Base-by-base conservation (phyloP, 2,329 filamentous ascomycete species). In the Fusarium falciforme region DNA sequence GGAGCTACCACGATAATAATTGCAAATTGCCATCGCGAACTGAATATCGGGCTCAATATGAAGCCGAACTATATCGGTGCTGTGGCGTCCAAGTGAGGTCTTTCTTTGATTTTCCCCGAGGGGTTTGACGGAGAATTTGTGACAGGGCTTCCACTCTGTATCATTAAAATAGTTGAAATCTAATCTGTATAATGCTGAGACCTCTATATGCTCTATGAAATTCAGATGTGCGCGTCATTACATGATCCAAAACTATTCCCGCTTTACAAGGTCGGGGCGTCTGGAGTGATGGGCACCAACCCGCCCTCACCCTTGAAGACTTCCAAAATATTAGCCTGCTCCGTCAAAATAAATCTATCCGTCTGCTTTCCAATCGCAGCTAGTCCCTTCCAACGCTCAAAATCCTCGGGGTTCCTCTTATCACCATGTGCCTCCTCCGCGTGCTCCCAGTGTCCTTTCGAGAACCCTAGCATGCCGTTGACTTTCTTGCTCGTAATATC, bases 361-460 rank as follows among this genome's bases (percentile, higher is more conserved):
- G 82, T 82, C 77, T 89, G 88, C 1, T 74, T 83, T 7, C 88
- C 89, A 4, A 89, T 77, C 49, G 82, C 84, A 0, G 87, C 86
- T 59, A 89, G 75, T 0, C 77, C 80, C 61, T 85, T 84, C 89
- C 88, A 90, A 17, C 88, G 79, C 64, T 85, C 83, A 12, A 90
- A 81, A 73, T 89, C 87, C 12, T 84, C 78, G 2, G 79, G 73
- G 22, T 89, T 87, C 12, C 88, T 81, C 81, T 91, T 90, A 67
- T 90, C 87, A 2, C 89, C 89, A 67, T 89, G 85, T 0, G 89
- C 89, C 2, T 84, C 83, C 49, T 84, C 76, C 0, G 84, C 78
- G 27, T 86, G 75, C 71, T 88, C 86, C 89, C 89, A 90, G 70
- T 91, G 89, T 0, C 86, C 88, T 74, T 87, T 85, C 0, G 85